These are phyloP conservation scores for Scutellaria galericulata DNA, from an alignment of 257 asterid species.

Conservation along the genomic window DNA sequence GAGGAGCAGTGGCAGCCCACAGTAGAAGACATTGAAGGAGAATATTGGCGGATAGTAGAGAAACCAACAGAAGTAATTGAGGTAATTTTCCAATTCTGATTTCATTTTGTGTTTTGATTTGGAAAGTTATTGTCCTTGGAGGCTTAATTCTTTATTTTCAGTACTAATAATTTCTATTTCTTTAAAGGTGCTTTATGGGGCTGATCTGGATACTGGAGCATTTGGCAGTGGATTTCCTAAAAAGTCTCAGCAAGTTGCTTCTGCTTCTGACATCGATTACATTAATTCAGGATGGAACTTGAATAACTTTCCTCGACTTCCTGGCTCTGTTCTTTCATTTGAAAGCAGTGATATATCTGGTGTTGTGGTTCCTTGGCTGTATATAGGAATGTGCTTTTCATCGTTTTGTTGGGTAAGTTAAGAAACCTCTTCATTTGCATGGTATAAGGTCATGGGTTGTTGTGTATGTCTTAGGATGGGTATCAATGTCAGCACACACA, in stretches of 20 bases:
- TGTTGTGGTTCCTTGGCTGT: constrained; percentile 88
- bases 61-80: constrained; percentile 88
- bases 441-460: constrained; percentile 3
- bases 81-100: constrained; percentile 45
- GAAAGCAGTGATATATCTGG: constrained; percentile 88
- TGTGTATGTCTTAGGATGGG: background rate
- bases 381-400: constrained; percentile 88
- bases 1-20: constrained; percentile 68
- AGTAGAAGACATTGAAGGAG: constrained; percentile 85
- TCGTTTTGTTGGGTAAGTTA: constrained; percentile 79
- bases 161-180: constrained; percentile 18
- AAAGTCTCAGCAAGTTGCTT: constrained; percentile 46
- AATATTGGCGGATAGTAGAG: constrained; percentile 95
- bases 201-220: constrained; percentile 81
- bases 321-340: constrained; percentile 79
- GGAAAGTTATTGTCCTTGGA: constrained; percentile 5
- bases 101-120: background rate
- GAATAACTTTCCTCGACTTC: constrained; percentile 81
- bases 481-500: background rate
- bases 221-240: constrained; percentile 93
- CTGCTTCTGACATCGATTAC: constrained; percentile 56
- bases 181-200: constrained; percentile 77
- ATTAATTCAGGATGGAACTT: constrained; percentile 84
- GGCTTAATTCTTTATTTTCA: constrained; percentile 23
- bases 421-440: constrained; percentile 24